Conservation (phyloP, 2,329 filamentous ascomycete species). For the Neopestalotiopsis sp. region DNA sequence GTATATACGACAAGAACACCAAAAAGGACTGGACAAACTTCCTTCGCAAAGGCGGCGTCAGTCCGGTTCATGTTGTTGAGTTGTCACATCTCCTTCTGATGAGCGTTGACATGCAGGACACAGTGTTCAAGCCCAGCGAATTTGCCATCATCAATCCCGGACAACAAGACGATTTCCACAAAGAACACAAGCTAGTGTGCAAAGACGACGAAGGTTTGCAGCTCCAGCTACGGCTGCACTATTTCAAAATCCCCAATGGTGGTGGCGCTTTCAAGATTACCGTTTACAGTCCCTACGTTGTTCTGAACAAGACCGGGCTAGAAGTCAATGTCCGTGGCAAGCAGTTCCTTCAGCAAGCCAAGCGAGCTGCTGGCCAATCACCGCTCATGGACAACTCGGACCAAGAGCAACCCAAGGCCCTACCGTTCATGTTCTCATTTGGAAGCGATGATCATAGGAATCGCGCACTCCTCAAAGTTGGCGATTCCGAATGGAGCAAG, state of each 20-base stretch:
- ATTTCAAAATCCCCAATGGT: slow-evolving; percentile 86
- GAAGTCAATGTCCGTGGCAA: slow-evolving; percentile 88
- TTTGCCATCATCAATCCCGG: slow-evolving; percentile 97
- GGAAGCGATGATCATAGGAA: slow-evolving; percentile 89
- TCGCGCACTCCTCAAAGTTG: slow-evolving; percentile 83
- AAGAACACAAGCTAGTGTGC: slow-evolving; percentile 78
- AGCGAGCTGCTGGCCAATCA: slow-evolving; percentile 81
- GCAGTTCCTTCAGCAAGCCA: slow-evolving; percentile 82
- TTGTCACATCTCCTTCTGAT: slow-evolving; percentile 90
- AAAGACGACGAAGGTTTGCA: slow-evolving; percentile 84
- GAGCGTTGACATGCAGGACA: slow-evolving; percentile 96
- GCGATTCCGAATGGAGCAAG: slow-evolving; percentile 93
- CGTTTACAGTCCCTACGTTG: slow-evolving; percentile 91
- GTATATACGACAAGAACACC: slow-evolving; percentile 98
- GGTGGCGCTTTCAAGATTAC: slow-evolving; percentile 96
- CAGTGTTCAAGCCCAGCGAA: slow-evolving; percentile 90
- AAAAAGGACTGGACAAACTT: slow-evolving; percentile 99
- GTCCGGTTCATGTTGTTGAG: slow-evolving; percentile 96
- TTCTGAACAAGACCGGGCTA: slow-evolving; percentile 93
- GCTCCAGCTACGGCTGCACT: slow-evolving; percentile 85
- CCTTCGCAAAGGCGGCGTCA: slow-evolving; percentile 92
- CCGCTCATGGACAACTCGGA: slow-evolving; percentile 56
- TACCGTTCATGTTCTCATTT: slow-evolving; percentile 97
- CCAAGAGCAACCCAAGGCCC: slow-evolving; percentile 69
- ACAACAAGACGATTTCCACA: slow-evolving; percentile 83